Evolutionary conservation across 2,329 filamentous ascomycete species (phyloP).

Genomic region (Aspergillus sp.): DNA sequence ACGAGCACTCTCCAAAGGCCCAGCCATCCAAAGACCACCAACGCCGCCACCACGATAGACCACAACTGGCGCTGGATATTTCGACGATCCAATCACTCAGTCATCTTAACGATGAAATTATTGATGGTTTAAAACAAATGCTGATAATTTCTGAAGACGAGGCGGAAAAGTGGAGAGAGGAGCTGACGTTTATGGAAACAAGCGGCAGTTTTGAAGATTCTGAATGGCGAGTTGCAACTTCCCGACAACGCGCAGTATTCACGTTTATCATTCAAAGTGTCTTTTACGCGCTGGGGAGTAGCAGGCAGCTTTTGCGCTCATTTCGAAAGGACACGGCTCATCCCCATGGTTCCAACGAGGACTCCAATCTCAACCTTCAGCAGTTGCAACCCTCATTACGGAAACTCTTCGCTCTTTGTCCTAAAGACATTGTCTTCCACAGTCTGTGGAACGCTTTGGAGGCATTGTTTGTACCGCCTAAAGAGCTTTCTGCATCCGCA

Average conservation of each 20-base stretch:
- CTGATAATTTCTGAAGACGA: slow-evolving; percentile 39
- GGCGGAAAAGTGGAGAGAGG: slow-evolving; percentile 38
- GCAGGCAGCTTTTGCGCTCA: slow-evolving; percentile 41
- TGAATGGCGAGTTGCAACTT: slow-evolving; percentile 40
- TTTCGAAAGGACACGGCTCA: slow-evolving; percentile 31
- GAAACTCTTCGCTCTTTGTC: slow-evolving; percentile 38
- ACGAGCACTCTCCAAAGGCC: slow-evolving; percentile 16
- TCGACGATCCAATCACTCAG: slow-evolving; percentile 33
- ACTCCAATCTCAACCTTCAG: slow-evolving; percentile 28
- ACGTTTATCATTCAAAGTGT: slow-evolving; percentile 47
- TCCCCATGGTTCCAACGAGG: neutral
- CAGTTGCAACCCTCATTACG: slow-evolving; percentile 35
- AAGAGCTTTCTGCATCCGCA: slow-evolving; percentile 32
- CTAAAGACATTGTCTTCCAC: slow-evolving; percentile 42
- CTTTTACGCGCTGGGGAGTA: slow-evolving; percentile 44
- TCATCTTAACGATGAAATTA: slow-evolving; percentile 38
- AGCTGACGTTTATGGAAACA: slow-evolving; percentile 37
- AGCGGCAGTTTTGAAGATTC: slow-evolving; percentile 38
- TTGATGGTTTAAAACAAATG: slow-evolving; percentile 37
- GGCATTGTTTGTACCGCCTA: slow-evolving; percentile 40
- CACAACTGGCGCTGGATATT: slow-evolving; percentile 12
- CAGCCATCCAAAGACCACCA: slow-evolving; percentile 23
- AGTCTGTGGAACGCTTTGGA: slow-evolving; percentile 44
- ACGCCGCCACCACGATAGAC: slow-evolving; percentile 12
- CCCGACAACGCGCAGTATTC: slow-evolving; percentile 37